Conservation (phyloP, 352 stramenopile genomes). For the Globisporangium polare region DNA sequence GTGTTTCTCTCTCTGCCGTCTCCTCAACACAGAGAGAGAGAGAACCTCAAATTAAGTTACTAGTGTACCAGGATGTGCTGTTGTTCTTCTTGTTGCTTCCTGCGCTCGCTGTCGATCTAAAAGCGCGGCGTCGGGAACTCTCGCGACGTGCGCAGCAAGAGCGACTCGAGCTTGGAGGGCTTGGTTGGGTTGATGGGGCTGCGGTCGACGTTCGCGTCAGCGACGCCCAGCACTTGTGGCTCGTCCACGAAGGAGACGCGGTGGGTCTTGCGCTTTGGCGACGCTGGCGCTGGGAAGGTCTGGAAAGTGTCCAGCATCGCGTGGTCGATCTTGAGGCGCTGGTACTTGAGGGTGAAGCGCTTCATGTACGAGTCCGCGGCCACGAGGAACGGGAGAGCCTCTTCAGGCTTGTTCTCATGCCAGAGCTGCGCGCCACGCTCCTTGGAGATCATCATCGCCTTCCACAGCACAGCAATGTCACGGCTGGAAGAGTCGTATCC, state of each 20-base stretch:
- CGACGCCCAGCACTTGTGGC: slow-evolving; percentile 60
- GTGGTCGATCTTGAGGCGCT: slow-evolving; percentile 82
- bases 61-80: slow-evolving; percentile 7
- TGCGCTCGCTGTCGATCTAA: slow-evolving; percentile 24
- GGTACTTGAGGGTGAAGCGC: slow-evolving; percentile 85
- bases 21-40: slow-evolving; percentile 11
- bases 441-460: slow-evolving; percentile 74
- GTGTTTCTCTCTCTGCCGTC: slow-evolving; percentile 8
- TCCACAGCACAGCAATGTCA: slow-evolving; percentile 77
- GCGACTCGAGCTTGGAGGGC: slow-evolving; percentile 77
- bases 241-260: slow-evolving; percentile 67
- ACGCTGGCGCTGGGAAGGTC: slow-evolving; percentile 11
- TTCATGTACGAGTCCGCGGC: slow-evolving; percentile 87
- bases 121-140: slow-evolving; percentile 78
- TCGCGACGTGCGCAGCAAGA: slow-evolving; percentile 76
- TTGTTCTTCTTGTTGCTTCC: neutral
- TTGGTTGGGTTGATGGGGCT: slow-evolving; percentile 71
- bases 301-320: slow-evolving; percentile 74
- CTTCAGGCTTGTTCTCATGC: slow-evolving; percentile 84
- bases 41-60: slow-evolving; percentile 13
- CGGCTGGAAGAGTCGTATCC: slow-evolving; percentile 60
- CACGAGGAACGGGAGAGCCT: slow-evolving; percentile 74
- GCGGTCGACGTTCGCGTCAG: slow-evolving; percentile 71
- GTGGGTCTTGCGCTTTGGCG: slow-evolving; percentile 29
- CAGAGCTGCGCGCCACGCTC: slow-evolving; percentile 78